Evolutionary conservation across 352 stramenopile genomes (phyloP).

Genomic region (Peronospora farinosa): DNA sequence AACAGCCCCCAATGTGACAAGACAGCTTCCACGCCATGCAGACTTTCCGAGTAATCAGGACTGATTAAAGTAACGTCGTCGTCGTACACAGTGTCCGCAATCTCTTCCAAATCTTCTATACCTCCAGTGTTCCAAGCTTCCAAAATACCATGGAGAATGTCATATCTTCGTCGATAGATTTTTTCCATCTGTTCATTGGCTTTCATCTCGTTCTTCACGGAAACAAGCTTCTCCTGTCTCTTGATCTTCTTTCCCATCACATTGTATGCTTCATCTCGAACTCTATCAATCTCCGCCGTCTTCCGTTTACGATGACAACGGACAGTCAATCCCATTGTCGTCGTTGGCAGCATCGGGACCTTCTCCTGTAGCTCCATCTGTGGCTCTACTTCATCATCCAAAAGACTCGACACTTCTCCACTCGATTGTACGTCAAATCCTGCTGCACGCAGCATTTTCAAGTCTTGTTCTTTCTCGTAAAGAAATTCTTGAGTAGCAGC

Average conservation of each 20-base stretch:
- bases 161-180: slow-evolving; percentile 55
- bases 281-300: slow-evolving; percentile 31
- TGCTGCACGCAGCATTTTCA: slow-evolving; percentile 18
- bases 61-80: slow-evolving; percentile 62
- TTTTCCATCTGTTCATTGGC: slow-evolving; percentile 44
- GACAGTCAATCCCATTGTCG: not conserved
- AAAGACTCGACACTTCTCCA: slow-evolving; percentile 31
- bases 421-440: slow-evolving; percentile 36
- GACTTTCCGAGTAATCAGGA: slow-evolving; percentile 53
- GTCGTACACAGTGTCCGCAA: slow-evolving; percentile 70
- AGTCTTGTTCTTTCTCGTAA: slow-evolving; percentile 29
- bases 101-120: slow-evolving; percentile 79
- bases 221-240: slow-evolving; percentile 22
- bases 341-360: not conserved
- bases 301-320: slow-evolving; percentile 58
- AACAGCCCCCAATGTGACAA: slow-evolving; percentile 68
- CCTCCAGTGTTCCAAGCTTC: slow-evolving; percentile 77
- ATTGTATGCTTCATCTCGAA: slow-evolving; percentile 18
- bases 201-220: slow-evolving; percentile 21
- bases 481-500: slow-evolving; percentile 16
- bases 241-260: slow-evolving; percentile 34
- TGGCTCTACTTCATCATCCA: slow-evolving; percentile 33
- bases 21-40: slow-evolving; percentile 59
- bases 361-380: slow-evolving; percentile 10
- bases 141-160: slow-evolving; percentile 68